Percentiles rank a stretch among this genome's conserved stretches.
Evolutionary conservation across 129 eudicot species (phyloP).

Genomic region (Flaveria sonorensis): DNA sequence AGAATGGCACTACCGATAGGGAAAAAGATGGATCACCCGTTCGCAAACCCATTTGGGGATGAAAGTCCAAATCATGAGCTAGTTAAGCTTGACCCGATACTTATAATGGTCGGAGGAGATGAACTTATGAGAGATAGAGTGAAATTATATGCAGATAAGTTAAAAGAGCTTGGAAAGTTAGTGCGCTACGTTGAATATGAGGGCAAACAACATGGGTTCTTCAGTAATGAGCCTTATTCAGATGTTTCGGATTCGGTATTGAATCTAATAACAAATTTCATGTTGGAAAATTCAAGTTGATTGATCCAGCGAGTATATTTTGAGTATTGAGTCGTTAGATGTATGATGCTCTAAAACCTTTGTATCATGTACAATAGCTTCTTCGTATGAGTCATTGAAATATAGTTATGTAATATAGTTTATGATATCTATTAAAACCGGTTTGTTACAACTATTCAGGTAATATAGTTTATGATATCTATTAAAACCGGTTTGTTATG

Average conservation of each 20-base stretch:
- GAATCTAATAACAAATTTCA: constrained; percentile 48
- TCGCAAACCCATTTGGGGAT: constrained; percentile 83
- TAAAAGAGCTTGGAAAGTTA: constrained; percentile 54
- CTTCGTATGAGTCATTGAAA: constrained; percentile 1
- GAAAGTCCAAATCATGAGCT: constrained; percentile 54
- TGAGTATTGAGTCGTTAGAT: not conserved
- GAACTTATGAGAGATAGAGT: constrained; percentile 80
- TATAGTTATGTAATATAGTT: no score
- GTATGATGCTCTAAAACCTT: not conserved
- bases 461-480: no score
- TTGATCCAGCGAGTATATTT: not conserved
- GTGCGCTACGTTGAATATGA: constrained; percentile 50
- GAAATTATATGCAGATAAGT: constrained; percentile 46
- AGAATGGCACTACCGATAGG: constrained; percentile 74
- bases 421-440: not conserved
- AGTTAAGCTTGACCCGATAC: constrained; percentile 62
- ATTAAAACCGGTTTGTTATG: no score
- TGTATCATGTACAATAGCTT: constrained; percentile 12
- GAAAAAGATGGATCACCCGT: constrained; percentile 55
- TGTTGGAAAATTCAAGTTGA: constrained; percentile 35
- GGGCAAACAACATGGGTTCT: constrained; percentile 75
- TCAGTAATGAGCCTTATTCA: constrained; percentile 62
- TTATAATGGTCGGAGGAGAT: constrained; percentile 58
- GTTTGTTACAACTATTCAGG: not conserved
- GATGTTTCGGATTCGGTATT: constrained; percentile 40